phyloP scores from a whole-genome alignment of 371 early-diverging fungal species.

The Encephalitozoon hellem region DNA sequence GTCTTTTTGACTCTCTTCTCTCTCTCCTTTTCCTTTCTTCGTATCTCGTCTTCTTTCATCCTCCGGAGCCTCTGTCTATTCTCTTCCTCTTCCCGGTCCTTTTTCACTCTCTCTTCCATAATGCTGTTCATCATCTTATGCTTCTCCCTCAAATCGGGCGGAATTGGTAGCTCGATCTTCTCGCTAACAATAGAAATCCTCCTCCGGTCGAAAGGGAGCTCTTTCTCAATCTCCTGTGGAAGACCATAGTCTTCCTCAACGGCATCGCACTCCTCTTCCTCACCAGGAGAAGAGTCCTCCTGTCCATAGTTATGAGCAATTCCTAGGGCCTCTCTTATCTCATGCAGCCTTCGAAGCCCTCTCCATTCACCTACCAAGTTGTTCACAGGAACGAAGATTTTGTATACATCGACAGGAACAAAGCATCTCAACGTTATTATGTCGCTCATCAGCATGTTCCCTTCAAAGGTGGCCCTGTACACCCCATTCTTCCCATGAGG shows the following conservation, averaged over 20 bases:
- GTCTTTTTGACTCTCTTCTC: slow-evolving; percentile 19
- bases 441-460: slow-evolving; percentile 80
- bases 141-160: slow-evolving; percentile 31
- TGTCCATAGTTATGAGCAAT: slow-evolving; percentile 63
- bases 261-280: slow-evolving; percentile 70
- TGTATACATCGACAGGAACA: slow-evolving; percentile 80
- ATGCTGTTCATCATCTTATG: not conserved
- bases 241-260: slow-evolving; percentile 25
- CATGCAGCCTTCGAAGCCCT: slow-evolving; percentile 77
- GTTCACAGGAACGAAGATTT: slow-evolving; percentile 76
- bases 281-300: slow-evolving; percentile 75
- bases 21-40: slow-evolving; percentile 30
- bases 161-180: slow-evolving; percentile 41
- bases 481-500: slow-evolving; percentile 69
- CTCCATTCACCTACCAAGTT: slow-evolving; percentile 66
- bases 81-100: slow-evolving; percentile 37
- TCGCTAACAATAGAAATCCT: slow-evolving; percentile 16
- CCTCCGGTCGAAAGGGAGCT: slow-evolving; percentile 35
- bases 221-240: slow-evolving; percentile 18
- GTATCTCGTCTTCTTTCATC: slow-evolving; percentile 9
- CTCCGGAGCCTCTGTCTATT: not conserved
- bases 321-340: slow-evolving; percentile 68
- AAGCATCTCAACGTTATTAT: slow-evolving; percentile 90
- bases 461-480: slow-evolving; percentile 97
- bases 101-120: slow-evolving; percentile 3